A percentile compares a stretch with the other conserved stretches of the same genome.
Conservation (phyloP, 148 eudicot species). For the Rhododendron henanense region DNA sequence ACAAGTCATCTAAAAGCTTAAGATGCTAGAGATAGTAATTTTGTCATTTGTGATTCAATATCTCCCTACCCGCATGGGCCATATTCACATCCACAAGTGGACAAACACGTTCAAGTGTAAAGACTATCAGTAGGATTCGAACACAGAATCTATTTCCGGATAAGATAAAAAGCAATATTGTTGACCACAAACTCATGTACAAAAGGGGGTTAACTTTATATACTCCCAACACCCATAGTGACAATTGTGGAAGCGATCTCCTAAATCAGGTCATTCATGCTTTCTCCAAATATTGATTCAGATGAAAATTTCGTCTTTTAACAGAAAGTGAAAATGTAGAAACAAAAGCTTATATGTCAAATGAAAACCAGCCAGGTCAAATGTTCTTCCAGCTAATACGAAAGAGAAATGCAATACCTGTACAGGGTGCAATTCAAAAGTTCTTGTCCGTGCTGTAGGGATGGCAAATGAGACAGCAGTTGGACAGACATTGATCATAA, state of each 20-base stretch:
- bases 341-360: background rate
- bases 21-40: background rate
- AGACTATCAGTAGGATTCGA: background rate
- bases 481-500: slow-evolving; percentile 59
- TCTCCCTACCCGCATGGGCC: background rate
- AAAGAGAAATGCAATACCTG: slow-evolving; percentile 44
- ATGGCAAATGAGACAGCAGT: slow-evolving; percentile 41
- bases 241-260: background rate
- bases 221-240: background rate
- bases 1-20: background rate
- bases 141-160: background rate
- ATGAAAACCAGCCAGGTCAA: background rate
- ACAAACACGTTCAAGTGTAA: background rate
- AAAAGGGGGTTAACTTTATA: background rate
- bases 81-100: background rate
- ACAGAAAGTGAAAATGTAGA: background rate
- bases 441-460: slow-evolving; percentile 45
- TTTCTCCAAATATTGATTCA: background rate
- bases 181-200: background rate
- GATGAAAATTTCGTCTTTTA: background rate
- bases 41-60: background rate
- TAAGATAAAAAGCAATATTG: background rate
- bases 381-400: background rate
- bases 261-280: background rate
- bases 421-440: slow-evolving; percentile 67